Evolutionary conservation across 768 basidiomycete genomes (phyloP).

Genomic region (Trametes villosa): DNA sequence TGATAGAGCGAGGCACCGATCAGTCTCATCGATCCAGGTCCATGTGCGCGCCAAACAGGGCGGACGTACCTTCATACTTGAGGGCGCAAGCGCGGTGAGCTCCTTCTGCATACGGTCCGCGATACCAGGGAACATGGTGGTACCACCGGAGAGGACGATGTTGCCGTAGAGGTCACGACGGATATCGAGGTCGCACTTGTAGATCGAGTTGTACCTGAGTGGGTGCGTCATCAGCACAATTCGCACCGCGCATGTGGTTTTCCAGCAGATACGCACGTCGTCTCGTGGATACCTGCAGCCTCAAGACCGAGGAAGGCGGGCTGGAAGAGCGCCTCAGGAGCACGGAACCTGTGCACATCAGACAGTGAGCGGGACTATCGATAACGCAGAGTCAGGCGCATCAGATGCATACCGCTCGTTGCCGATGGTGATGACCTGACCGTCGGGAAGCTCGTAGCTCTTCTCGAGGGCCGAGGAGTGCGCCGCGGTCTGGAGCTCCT

Average conservation of each 20-base stretch:
- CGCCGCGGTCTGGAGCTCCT: slow-evolving; percentile 72
- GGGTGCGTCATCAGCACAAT: background rate
- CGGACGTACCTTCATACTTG: slow-evolving; percentile 60
- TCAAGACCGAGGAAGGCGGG: slow-evolving; percentile 85
- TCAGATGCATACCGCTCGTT: slow-evolving; percentile 68
- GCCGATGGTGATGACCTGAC: slow-evolving; percentile 76
- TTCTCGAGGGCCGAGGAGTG: slow-evolving; percentile 70
- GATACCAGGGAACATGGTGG: slow-evolving; percentile 67
- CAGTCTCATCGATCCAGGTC: background rate
- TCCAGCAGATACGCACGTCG: slow-evolving; percentile 69
- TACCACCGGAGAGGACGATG: slow-evolving; percentile 65
- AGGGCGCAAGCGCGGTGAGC: slow-evolving; percentile 64
- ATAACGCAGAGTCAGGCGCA: slow-evolving; percentile 31
- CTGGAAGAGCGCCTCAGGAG: slow-evolving; percentile 94
- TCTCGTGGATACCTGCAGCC: slow-evolving; percentile 80
- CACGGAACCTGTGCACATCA: slow-evolving; percentile 62
- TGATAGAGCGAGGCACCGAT: slow-evolving; percentile 15
- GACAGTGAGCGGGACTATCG: slow-evolving; percentile 26
- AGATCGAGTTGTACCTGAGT: slow-evolving; percentile 73
- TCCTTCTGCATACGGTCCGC: slow-evolving; percentile 77
- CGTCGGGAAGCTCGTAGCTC: slow-evolving; percentile 73
- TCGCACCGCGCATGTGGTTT: slow-evolving; percentile 77
- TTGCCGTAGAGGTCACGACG: slow-evolving; percentile 59
- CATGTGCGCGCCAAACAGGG: background rate
- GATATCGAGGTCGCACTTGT: slow-evolving; percentile 68